These are phyloP conservation scores for Mycena indigotica DNA, from an alignment of 768 basidiomycete species.

Conservation along the genomic window DNA sequence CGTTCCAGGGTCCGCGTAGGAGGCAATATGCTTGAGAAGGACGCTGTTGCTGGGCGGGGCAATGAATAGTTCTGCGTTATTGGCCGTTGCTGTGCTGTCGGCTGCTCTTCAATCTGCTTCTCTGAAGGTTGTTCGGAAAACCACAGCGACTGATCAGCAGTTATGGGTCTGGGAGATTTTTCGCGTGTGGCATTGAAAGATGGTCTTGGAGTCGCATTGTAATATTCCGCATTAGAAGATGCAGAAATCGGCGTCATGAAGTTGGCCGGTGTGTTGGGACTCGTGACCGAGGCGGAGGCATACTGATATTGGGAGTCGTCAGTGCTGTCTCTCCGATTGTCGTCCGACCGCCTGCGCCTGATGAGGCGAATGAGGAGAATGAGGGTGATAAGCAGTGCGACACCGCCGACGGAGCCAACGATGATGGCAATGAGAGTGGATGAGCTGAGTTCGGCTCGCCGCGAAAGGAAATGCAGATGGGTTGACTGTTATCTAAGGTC, in stretches of 20 bases:
- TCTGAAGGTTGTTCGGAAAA: neutral
- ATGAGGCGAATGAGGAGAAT: constrained; percentile 10
- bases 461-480: constrained; percentile 47
- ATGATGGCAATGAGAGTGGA: constrained; percentile 4
- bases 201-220: neutral
- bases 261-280: neutral
- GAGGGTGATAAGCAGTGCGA: constrained; percentile 13
- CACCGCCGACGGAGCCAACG: constrained; percentile 14
- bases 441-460: neutral
- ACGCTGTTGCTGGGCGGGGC: neutral
- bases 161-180: neutral
- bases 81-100: neutral
- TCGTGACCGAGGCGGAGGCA: neutral
- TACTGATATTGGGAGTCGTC: neutral
- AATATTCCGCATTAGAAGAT: neutral
- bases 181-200: neutral
- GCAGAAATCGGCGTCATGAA: neutral
- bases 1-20: neutral
- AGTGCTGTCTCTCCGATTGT: neutral
- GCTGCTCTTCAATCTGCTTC: neutral
- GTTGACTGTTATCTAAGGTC: neutral
- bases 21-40: neutral
- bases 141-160: constrained; percentile 1
- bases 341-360: constrained; percentile 5
- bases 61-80: neutral